These are phyloP conservation scores for Cryptosporidium bovis DNA, from an alignment of 169 alveolate genomes.

Conservation along the genomic window DNA sequence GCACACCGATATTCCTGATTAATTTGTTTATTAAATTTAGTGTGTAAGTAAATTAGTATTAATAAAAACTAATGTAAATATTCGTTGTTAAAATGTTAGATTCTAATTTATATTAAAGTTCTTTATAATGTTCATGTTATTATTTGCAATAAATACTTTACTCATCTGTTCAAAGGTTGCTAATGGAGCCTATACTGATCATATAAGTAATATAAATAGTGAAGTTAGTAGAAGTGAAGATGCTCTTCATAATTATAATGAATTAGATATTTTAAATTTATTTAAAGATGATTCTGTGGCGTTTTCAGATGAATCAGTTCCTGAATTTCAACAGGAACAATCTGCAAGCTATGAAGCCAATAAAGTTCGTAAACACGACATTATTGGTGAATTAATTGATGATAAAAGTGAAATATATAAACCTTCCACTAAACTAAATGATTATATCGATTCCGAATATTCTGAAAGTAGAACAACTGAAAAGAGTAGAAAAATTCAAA, in stretches of 20 bases:
- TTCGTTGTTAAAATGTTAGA: not conserved
- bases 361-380: too few relatives aligned
- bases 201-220: not conserved
- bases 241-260: not conserved
- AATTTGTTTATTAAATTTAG: not conserved
- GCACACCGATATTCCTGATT: slow-evolving; percentile 66
- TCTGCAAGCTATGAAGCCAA: not conserved
- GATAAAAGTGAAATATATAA: not conserved
- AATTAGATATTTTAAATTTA: too few relatives aligned
- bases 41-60: not conserved
- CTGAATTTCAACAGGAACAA: not conserved
- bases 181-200: not conserved
- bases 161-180: not conserved
- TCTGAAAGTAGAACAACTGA: not conserved
- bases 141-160: not conserved
- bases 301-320: not conserved
- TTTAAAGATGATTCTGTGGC: not conserved
- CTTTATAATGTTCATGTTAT: not conserved
- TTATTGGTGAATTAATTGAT: not conserved
- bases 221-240: not conserved
- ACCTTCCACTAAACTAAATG: not conserved
- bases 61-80: not conserved
- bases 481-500: slow-evolving; percentile 8
- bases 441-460: slow-evolving; percentile 1
- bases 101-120: not conserved